Evolutionary conservation across 1,139 yeast genomes (phyloP).

Genomic region (Zygosaccharomyces sapae): DNA sequence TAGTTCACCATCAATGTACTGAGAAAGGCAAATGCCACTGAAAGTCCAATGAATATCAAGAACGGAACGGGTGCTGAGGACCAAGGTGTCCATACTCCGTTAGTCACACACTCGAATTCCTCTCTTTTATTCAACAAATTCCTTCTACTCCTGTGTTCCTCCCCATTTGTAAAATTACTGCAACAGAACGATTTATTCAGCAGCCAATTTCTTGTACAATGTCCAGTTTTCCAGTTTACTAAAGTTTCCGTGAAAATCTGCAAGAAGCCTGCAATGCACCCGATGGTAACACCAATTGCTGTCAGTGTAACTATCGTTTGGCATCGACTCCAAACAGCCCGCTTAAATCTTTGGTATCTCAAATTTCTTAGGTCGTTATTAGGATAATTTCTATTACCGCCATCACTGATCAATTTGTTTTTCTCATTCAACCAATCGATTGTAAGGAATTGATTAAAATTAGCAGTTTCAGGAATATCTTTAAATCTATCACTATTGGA

Average conservation of each 20-base stretch:
- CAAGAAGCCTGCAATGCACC: conserved; percentile 74
- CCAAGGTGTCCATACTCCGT: conserved; percentile 53
- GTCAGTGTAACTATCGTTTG: conserved; percentile 71
- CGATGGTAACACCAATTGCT: conserved; percentile 69
- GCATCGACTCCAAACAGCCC: conserved; percentile 48
- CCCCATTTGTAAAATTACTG: conserved; percentile 46
- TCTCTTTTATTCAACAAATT: conserved; percentile 27
- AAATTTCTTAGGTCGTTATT: conserved; percentile 11
- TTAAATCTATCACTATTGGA: conserved; percentile 8
- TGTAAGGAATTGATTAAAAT: conserved; percentile 60
- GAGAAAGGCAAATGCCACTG: conserved; percentile 56
- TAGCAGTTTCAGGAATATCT: conserved; percentile 35
- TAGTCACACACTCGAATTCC: conserved; percentile 42
- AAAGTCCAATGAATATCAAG: conserved; percentile 53
- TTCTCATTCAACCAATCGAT: conserved; percentile 86
- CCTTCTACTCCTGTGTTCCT: conserved; percentile 11
- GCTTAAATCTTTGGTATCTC: conserved; percentile 18
- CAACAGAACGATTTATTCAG: conserved; percentile 79
- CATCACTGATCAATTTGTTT: conserved; percentile 27
- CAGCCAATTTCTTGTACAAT: conserved; percentile 66
- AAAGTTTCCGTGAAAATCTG: conserved; percentile 83
- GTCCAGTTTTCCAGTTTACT: conserved; percentile 74
- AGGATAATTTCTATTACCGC: conserved; percentile 4
- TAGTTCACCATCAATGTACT: conserved; percentile 67
- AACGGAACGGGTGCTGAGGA: conserved; percentile 50